Evolutionary conservation across 495 filamentous ascomycete genomes (phyloP), one percentile per base, ranked within the genome.

Genomic region (Hypoxylon rickii): DNA sequence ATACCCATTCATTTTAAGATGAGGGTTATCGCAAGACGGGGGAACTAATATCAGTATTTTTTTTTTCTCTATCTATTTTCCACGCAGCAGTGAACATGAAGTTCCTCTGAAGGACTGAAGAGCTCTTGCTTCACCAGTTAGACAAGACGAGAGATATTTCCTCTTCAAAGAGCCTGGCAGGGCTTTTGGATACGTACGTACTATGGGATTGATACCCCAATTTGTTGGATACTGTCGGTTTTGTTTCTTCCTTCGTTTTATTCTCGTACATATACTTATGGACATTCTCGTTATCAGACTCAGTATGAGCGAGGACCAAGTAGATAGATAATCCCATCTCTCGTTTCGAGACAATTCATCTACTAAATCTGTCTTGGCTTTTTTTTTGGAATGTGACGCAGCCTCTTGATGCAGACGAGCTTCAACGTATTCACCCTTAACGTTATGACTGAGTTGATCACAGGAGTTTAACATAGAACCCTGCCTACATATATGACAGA

Each of bases 1-100:
- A 66, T 69, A 69, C 65, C 66, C 63, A 61, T 66, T 61, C 63
- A 69, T 66, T 69, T 44, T 37, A 55, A 69, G 66, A 69, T 69
- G 66, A 64, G 66, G 66, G 66, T 66, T 48, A 65, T 62, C 59
- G 63, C 58, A 64, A 69, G 63, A 69, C 45, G 59, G 63, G 44
- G 55, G 58, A 44, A 49, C 37, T 68, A 68, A 66, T 63, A 42
- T 20, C 44, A 38, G 59, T 58, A 53, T 57, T 54, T 38, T 33
- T 49, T 48, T 45, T 47, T 53, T 63, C 57, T 54, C 24, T n/a
- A n/a, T n/a, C 33, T 56, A 37, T 52, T 48, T 24, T 58, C 18
- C 29, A 3, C 3, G 49, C 18, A 5, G 52, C 22, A 21, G 43
- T 48, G 44, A 44, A 37, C 31, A 33, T 40, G 41, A 40, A 33